Evolutionary conservation across 1,139 yeast species (phyloP), one percentile per base, ranked within the genome.

Genomic region (Saccharomyces hybrid): DNA sequence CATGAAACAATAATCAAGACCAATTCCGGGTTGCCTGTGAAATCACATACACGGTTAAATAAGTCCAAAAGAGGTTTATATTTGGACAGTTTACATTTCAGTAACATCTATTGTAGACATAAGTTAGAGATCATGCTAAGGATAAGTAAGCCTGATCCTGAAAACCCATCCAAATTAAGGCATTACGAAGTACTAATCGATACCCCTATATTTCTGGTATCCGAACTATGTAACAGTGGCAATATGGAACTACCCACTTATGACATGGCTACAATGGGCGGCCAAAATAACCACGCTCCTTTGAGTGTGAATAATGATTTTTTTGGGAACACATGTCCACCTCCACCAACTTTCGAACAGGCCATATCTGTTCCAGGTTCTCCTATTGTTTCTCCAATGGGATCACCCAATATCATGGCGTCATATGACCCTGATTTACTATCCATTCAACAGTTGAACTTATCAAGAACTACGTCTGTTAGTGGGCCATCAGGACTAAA

Each of bases 141-240:
- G 55, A 84, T 90, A 38, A 85, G 95, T 31, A 85, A 83, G 62
- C 71, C 68, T 16, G 84, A 81, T 57, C 79, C 82, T 5, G 76
- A 76, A 9, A 83, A 81, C 56, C 70, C 75, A 52, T 75, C 73
- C 50, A 82, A 80, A 61, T 74, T 86, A 73, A 91, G 88, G 63
- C 97, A 88, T 69, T 90, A 86, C 66, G 97, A 90, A 64, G 96
- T 90, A 47, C 85, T 89, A 52, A 88, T 90, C 50, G 97, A 90
- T 67, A 88, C 97, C 0, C 97, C 97, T 0, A 78, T 90, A 52
- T 78, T 81, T 29, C 74, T 90, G 51, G 77, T 88, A 47, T 85
- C 95, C 54, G 81, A 89, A 32, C 78, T 82, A 59, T 89, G 97
- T 72, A 79, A 78, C 51, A 81, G 79, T 14, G 90, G 80, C 4